Base-by-base conservation (phyloP, 805 yeast species). In the Wickerhamomyces ciferrii region DNA sequence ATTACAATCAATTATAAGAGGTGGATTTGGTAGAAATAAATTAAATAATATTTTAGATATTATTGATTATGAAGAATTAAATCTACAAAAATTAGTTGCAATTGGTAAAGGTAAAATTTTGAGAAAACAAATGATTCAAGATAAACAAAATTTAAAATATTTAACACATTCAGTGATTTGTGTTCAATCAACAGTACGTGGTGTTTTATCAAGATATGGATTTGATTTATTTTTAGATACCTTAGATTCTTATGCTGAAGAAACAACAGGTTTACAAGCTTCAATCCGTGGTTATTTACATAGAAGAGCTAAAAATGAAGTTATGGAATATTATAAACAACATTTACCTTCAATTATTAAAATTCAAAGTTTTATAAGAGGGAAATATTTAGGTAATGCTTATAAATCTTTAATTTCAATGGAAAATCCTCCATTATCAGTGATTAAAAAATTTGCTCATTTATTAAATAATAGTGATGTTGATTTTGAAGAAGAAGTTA, bases 401-500 rank as follows among this genome's bases (percentile, higher is more conserved):
- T 94, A 88, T 65, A 77, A 76, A 48, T 78, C 87, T 2, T 69
- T 94, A 47, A 78, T 87, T 42, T 75, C 78, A 10, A 81, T 78
- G 62, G 76, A 75, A 35, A 83, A 86, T 56, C 97, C 98, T 0
- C 86, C 95, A 0, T 66, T 94, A 42, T 67, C 82, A 29, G 86
- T 88, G 0, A 83, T 94, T 21, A 77, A 81, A 54, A 82, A 80
- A 47, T 94, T 90, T 65, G 86, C 91, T 3, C 78, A 80, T 53
- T 65, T 94, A 38, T 66, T 94, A 40, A 83, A 85, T 48, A 89
- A 83, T 51, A 81, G 78, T 49, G 87, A 84, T 44, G 70, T 74
- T 14, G 96, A 88, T 56, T 83, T 83, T 59, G 86, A 81, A 43
- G 84, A 85, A 49, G 96, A 89, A 54, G 71, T 84, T 50, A 78